Conservation (phyloP, 768 basidiomycete genomes). For the Exidia glandulosa region DNA sequence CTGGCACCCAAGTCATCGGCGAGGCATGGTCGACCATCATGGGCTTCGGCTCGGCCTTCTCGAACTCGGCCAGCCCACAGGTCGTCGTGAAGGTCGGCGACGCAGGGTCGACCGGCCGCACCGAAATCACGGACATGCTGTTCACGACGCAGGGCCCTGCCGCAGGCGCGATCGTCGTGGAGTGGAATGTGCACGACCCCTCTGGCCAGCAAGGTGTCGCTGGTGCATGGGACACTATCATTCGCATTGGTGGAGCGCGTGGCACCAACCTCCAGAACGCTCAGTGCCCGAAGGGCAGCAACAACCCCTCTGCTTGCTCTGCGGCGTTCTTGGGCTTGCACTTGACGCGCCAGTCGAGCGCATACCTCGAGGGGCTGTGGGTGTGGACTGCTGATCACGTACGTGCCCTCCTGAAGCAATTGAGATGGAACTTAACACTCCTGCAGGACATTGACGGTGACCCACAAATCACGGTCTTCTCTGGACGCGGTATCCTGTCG, state of each 20-base stretch:
- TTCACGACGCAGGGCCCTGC: slow-evolving; percentile 48
- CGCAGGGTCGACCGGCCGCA: slow-evolving; percentile 33
- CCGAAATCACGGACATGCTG: slow-evolving; percentile 56
- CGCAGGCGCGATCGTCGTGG: slow-evolving; percentile 51
- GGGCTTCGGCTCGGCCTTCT: slow-evolving; percentile 40
- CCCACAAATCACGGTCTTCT: slow-evolving; percentile 12
- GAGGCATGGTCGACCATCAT: slow-evolving; percentile 52
- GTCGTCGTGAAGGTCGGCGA: slow-evolving; percentile 41
- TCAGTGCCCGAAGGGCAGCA: slow-evolving; percentile 24
- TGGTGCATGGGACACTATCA: slow-evolving; percentile 49
- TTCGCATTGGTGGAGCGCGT: slow-evolving; percentile 16
- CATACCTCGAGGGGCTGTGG: slow-evolving; percentile 15
- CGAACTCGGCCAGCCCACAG: slow-evolving; percentile 30
- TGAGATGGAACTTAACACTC: neutral
- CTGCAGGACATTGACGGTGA: slow-evolving; percentile 6
- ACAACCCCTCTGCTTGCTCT: slow-evolving; percentile 29
- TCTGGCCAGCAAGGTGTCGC: slow-evolving; percentile 35
- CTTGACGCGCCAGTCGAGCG: slow-evolving; percentile 29
- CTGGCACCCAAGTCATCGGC: slow-evolving; percentile 47
- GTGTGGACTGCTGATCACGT: slow-evolving; percentile 11
- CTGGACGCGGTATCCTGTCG: slow-evolving; percentile 10
- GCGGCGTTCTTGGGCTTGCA: slow-evolving; percentile 63
- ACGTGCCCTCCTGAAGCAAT: neutral
- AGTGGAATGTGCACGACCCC: slow-evolving; percentile 44
- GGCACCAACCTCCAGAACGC: slow-evolving; percentile 16